These are phyloP conservation scores for Leptographium procerum DNA, from an alignment of 2,329 filamentous ascomycete genomes.

Conservation along the genomic window DNA sequence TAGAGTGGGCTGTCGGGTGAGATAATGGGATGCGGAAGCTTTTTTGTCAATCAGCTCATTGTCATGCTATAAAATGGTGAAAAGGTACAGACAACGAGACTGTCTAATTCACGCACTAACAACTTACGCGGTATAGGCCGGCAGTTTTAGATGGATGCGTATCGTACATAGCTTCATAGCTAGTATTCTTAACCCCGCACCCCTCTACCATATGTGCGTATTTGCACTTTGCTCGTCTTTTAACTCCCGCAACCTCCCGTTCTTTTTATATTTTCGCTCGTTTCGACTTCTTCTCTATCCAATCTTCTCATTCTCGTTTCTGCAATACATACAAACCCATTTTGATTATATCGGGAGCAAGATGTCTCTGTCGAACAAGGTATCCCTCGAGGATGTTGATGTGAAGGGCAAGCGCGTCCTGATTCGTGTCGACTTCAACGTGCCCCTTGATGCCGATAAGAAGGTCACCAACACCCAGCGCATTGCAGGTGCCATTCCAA, in stretches of 20 bases:
- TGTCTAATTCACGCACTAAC: not conserved
- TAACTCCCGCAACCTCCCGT: not conserved
- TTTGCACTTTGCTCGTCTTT: not conserved
- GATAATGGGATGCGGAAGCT: not conserved
- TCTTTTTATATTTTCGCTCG: not conserved
- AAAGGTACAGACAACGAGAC: not conserved
- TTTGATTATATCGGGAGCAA: slow-evolving; percentile 17
- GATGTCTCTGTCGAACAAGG: slow-evolving; percentile 99
- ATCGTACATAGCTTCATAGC: not conserved
- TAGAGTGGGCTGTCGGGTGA: not conserved
- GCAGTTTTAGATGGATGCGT: not conserved
- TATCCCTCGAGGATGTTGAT: slow-evolving; percentile 91
- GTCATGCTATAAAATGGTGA: not conserved
- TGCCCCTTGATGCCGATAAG: slow-evolving; percentile 84
- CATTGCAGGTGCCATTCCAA: slow-evolving; percentile 89
- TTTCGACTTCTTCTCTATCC: not conserved
- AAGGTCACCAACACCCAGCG: slow-evolving; percentile 98
- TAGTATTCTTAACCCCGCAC: not conserved
- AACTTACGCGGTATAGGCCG: not conserved
- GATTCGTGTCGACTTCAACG: slow-evolving; percentile 99
- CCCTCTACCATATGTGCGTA: not conserved
- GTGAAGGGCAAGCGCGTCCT: slow-evolving; percentile 97
- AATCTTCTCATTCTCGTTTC: not conserved
- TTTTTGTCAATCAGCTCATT: not conserved
- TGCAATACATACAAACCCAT: not conserved